phyloP scores from a whole-genome alignment of 345 rosid species.

The Gossypium arboreum region DNA sequence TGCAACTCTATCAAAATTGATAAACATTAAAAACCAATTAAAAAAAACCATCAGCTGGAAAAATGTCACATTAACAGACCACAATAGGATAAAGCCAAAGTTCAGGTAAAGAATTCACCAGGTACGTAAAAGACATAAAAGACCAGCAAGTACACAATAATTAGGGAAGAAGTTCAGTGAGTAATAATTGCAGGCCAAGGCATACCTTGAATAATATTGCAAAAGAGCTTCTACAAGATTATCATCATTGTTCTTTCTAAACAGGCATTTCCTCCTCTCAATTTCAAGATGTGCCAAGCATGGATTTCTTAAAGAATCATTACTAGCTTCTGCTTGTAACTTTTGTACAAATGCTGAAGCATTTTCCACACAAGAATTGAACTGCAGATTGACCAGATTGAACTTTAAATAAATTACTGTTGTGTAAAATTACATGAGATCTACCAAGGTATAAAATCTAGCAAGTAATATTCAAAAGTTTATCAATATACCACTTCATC shows the following conservation, averaged over 20 bases:
- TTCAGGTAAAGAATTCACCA: not conserved
- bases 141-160: not conserved
- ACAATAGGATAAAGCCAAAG: not conserved
- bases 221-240: slow-evolving; percentile 57
- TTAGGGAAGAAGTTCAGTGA: not conserved
- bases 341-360: slow-evolving; percentile 65
- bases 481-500: slow-evolving; percentile 65
- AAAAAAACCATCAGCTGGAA: not conserved
- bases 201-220: slow-evolving; percentile 68
- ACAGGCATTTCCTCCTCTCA: slow-evolving; percentile 67
- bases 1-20: not conserved
- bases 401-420: slow-evolving; percentile 15
- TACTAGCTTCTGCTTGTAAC: slow-evolving; percentile 46
- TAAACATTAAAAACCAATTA: not conserved
- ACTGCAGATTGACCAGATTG: slow-evolving; percentile 44
- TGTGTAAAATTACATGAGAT: not conserved
- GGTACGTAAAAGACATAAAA: not conserved
- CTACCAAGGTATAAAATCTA: not conserved
- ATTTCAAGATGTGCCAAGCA: slow-evolving; percentile 79
- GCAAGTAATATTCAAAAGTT: slow-evolving; percentile 18
- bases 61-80: not conserved
- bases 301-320: slow-evolving; percentile 59
- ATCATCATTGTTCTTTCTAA: slow-evolving; percentile 58
- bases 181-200: not conserved
- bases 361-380: slow-evolving; percentile 65